Evolutionary conservation across 116 monocot genomes (phyloP), one percentile per base, ranked within the genome.

Genomic region (Iris pallida): DNA sequence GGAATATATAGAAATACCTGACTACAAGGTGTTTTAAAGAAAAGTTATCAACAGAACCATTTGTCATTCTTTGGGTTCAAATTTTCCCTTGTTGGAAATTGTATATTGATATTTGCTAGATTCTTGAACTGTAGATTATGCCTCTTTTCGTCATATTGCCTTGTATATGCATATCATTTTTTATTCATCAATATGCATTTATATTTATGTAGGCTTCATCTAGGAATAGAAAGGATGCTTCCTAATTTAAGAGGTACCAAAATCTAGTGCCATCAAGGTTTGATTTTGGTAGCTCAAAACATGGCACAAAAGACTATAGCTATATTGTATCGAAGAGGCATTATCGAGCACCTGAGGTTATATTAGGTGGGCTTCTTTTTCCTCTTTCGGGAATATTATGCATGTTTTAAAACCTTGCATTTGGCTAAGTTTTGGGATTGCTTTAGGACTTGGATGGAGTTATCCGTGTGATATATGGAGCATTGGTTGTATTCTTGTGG

Each of bases 401-500:
- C 9, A n/a, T 12, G 4, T 1, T 46, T 57, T 48, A n/a, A 18
- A 47, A 41, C 14, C 4, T 16, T 69, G 8, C 4, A 9, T 30
- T 43, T 61, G 30, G 40, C 41, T 20, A 54, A 54, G 54, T 67
- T 69, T 16, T 68, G 30, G 52, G 46, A 57, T 19, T 45, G 47
- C 47, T 54, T 69, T 55, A 93, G 93, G 93, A 7, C 89, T 80
- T 78, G 87, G 84, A 61, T 94, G 93, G 93, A 84, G 87, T 54
- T 94, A 89, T 69, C 85, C 87, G 4, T 94, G 93, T 79, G 93
- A 94, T 65, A 80, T 94, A 20, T 94, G 90, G 93, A 94, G 93
- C 64, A 59, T 87, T 15, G 93, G 93, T 8, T 94, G 93, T 73
- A 90, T 94, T 18, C 61, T 94, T 62, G 87, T 90, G 51, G 93